Evolutionary conservation across 805 yeast species (phyloP).

Genomic region (Lipomyces kockii): DNA sequence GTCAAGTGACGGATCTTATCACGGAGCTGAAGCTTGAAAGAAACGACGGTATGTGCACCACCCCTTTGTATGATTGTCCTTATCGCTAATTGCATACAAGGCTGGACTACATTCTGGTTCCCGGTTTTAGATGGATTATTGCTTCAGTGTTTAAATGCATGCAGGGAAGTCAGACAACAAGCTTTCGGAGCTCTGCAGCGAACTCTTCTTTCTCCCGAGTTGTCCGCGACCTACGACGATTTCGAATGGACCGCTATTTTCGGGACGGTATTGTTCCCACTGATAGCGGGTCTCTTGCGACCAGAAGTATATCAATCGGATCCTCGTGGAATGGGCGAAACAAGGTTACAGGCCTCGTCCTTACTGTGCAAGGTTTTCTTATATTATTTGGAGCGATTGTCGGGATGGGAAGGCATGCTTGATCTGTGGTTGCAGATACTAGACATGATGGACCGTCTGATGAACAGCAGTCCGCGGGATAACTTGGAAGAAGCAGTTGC

Average conservation of each 20-base stretch:
- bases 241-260: slow-evolving; percentile 53
- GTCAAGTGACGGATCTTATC: slow-evolving; percentile 44
- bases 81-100: not conserved
- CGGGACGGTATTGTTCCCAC: slow-evolving; percentile 75
- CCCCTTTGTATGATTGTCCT: not conserved
- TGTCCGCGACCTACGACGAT: slow-evolving; percentile 28
- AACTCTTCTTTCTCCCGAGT: slow-evolving; percentile 51
- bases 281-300: slow-evolving; percentile 66
- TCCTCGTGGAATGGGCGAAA: slow-evolving; percentile 61
- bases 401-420: slow-evolving; percentile 40
- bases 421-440: slow-evolving; percentile 47
- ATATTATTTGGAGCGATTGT: slow-evolving; percentile 50
- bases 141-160: slow-evolving; percentile 88
- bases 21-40: slow-evolving; percentile 30
- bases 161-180: slow-evolving; percentile 70
- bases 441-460: slow-evolving; percentile 48
- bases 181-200: slow-evolving; percentile 67
- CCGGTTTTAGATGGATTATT: slow-evolving; percentile 82
- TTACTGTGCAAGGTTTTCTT: slow-evolving; percentile 69
- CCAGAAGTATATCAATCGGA: slow-evolving; percentile 69
- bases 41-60: slow-evolving; percentile 44
- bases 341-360: slow-evolving; percentile 69
- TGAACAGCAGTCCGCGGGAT: slow-evolving; percentile 48
- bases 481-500: slow-evolving; percentile 48
- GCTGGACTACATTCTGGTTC: slow-evolving; percentile 48